Evolutionary conservation across 2,329 filamentous ascomycete species (phyloP), one percentile per base, ranked within the genome.

Genomic region (Penicillium griseofulvum): DNA sequence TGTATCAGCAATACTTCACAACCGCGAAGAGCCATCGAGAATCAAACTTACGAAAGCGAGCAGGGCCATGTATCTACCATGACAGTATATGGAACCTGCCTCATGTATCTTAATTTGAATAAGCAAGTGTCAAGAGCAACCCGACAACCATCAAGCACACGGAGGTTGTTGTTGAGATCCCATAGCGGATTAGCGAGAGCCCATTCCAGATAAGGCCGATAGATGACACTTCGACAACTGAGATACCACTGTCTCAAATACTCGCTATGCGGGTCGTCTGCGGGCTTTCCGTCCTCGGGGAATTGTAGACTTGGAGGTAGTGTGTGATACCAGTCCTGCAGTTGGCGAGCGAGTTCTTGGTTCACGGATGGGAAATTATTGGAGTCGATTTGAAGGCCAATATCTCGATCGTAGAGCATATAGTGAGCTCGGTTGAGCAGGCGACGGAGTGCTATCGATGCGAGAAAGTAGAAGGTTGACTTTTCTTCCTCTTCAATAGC

Each of bases 21-120:
- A 29, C 4, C 3, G 2, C 6, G 9, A 14, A 4, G 29, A 2
- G 16, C 1, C 14, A 2, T 41, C 19, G 5, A 28, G 11, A 4
- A 34, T 46, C 3, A 26, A 6, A 55, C 53, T 38, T 42, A 55
- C 53, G 49, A 56, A 29, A 49, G 41, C 7, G 54, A 56, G 19
- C 54, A 56, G 31, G 49, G 33, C 54, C 54, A 56, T 33, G 54
- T 45, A 10, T 56, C 54, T 16, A 42, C 54, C 54, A 56, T 56
- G 11, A 56, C 44, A 16, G 54, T 56, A 44, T 56, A 53, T 2
- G 43, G 49, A 5, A 56, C 26, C 16, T 53, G 49, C 4, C 41
- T 52, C 9, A 56, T 19, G 28, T 56, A 5, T 26, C 29, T 45
- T 14, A 49, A 26, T 33, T 56, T 52, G 17, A 49, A 52, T 14